A percentile compares a stretch with the other conserved stretches of the same genome.
These are phyloP conservation scores for Candida tetrigidarum DNA, from an alignment of 1,139 yeast species.

Conservation along the genomic window DNA sequence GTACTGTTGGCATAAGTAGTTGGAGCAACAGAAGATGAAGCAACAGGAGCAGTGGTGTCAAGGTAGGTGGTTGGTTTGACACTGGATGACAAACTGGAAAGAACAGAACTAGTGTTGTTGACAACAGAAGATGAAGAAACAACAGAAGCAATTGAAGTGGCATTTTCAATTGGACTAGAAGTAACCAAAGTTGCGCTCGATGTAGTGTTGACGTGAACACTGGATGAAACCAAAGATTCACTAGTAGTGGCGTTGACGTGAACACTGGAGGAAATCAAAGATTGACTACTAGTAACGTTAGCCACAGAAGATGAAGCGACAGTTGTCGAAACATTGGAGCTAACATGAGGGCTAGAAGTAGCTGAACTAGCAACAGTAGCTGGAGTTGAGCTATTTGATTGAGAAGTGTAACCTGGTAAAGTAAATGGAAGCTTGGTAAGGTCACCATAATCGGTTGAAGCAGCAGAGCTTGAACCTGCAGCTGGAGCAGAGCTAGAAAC, in stretches of 20 bases:
- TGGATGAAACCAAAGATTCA: too few species aligned
- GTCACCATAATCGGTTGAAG: slow-evolving; percentile 3
- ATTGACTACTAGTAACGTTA: too few species aligned
- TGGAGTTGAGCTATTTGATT: not conserved
- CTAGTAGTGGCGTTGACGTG: too few species aligned
- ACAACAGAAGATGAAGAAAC: not conserved
- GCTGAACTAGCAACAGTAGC: not conserved
- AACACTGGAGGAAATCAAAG: too few species aligned
- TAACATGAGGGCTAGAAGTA: not conserved
- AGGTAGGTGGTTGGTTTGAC: too few species aligned
- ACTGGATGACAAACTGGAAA: not conserved
- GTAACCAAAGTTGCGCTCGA: not conserved
- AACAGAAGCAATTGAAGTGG: not conserved
- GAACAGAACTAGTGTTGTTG: not conserved
- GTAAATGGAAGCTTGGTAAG: slow-evolving; percentile 4
- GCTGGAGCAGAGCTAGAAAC: not conserved
- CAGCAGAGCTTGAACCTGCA: not conserved
- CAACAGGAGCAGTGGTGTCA: not conserved
- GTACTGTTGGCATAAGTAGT: not conserved
- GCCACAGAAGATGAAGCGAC: too few species aligned
- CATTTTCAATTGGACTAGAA: not conserved
- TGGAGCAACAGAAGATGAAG: not conserved
- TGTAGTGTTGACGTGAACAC: not conserved
- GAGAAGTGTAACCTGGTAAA: not conserved
- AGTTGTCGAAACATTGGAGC: not conserved